Base-by-base conservation (phyloP, 176 grass and related monocot genomes). In the Elaeis guineensis region DNA sequence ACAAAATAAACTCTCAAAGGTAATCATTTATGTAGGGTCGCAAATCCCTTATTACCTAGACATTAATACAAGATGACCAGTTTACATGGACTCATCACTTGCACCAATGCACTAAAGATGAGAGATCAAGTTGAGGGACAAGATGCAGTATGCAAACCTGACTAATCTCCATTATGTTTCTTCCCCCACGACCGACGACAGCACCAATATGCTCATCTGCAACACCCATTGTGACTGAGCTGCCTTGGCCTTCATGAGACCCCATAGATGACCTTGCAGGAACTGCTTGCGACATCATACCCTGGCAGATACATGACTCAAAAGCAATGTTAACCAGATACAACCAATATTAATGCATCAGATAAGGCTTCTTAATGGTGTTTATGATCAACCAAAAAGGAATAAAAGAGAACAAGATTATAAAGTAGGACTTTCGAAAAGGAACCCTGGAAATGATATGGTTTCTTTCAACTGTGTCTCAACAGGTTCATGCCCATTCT, bases 181-280 rank as follows among this genome's bases (percentile, higher is more conserved):
- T 92, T 35, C 93, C 93, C 17, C 52, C 84, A 71, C 70, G 74
- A 20, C 93, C 93, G 21, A 98, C 82, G 57, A 98, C 77, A 69
- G 93, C 84, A 55, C 93, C 87, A 5, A 98, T 86, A 78, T 92
- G 82, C 65, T 98, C 87, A 6, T 98, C 93, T 1, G 93, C 84
- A n/a, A 98, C 24, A 64, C 81, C 79, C 28, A 98, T 89, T 50
- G 93, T 92, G 28, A 70, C 51, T 25, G 93, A 86, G 12, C 85
- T 63, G 19, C 58, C 75, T 26, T 77, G 85, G 28, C 49, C 74
- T 56, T 79, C 77, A 69, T 64, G 73, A 23, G 54, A 49, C 28
- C 66, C 67, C 59, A 50, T 66, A 54, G 87, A 69, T 0, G 84
- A 86, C 25, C 87, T 77, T 26, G 61, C 55, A 23, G 66, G 75